Evolutionary conservation across 495 filamentous ascomycete genomes (phyloP), one percentile per base, ranked within the genome.

Genomic region (Xylaria longipes): DNA sequence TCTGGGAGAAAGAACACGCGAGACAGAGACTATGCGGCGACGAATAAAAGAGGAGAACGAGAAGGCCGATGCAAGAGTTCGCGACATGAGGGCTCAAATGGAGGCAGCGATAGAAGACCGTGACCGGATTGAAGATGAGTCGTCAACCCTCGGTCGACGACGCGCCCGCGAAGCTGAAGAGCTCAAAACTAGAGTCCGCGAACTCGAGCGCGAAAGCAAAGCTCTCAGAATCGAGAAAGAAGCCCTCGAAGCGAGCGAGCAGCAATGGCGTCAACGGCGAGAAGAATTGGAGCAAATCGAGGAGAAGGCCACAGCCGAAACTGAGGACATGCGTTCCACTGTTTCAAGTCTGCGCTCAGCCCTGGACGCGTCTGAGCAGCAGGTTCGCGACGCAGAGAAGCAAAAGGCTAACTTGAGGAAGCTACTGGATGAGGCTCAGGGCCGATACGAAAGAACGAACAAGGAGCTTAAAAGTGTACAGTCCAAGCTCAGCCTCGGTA

Each of bases 21-120:
- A 99, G 81, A 93, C 90, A 3, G 95, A 99, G 80, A 98, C 94
- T 2, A 98, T 99, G 95, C 88, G 96, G 46, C 86, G 94, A 31
- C 84, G 98, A 60, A 85, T 99, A 9, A 91, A 90, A 57, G 96
- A 98, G 69, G 93, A 94, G 29, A 94, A 98, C 77, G 86, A 91
- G 68, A 87, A 93, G 50, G 87, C 96, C 14, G 94, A 97, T 45
- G 82, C 85, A 45, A 92, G 93, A 76, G 86, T 93, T 7, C 89
- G 93, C 35, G 97, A 98, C 73, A 94, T 97, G 89, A 91, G 94
- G 75, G 91, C 94, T 74, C 87, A 90, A 22, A 92, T 98, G 89
- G 96, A 98, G 71, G 84, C 91, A 0, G 94, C 94, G 0, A 86
- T 95, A 60, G 94, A 98, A 77, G 96, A 98, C 81, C 89, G 95